Evolutionary conservation across 345 rosid genomes (phyloP), one percentile per base, ranked within the genome.

Genomic region (Zanthoxylum bungeanum): DNA sequence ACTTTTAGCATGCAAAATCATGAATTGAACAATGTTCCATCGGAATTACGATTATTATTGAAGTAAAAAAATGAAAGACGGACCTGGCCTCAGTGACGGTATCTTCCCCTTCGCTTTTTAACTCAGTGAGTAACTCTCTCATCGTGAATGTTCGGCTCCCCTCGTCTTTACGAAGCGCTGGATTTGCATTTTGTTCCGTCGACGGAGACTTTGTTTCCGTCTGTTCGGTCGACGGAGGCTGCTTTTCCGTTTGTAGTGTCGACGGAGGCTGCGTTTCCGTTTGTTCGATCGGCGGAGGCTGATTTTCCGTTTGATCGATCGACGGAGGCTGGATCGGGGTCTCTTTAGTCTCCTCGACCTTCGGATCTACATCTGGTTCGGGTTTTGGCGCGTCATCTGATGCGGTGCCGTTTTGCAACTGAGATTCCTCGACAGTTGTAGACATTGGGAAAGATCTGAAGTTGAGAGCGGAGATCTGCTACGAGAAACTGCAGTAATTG

Each of bases 131-230:
- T 65, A 94, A 71, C 71, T 94, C 93, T 69, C 98, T 82, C 97
- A 90, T 90, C 30, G 98, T 92, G 81, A 94, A 92, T 7, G 97
- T 84, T 58, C 88, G 86, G 79, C 66, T 88, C 0, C 91, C 97
- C 67, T 87, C 85, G 52, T 83, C 89, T 39, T 83, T 90, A 59
- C 73, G 75, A 12, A 81, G 79, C 70, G 72, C 80, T 55, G 80
- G 75, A 7, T 57, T 73, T 51, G 78, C 49, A 9, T 40, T 60
- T 56, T 72, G 78, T 37, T 73, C 82, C 57, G 61, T 52, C 24
- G 80, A 55, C 69, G 77, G 71, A 67, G 78, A 16, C 4, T 40
- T 12, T n/a, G n/a, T 40, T 40, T 40, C 49, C 11, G 47, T 60
- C 52, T 72, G 78, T 37, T 73, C 82, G 60, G 61, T 52, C 24